Conservation (phyloP, 129 eudicot species). For the Saposhnikovia divaricata region DNA sequence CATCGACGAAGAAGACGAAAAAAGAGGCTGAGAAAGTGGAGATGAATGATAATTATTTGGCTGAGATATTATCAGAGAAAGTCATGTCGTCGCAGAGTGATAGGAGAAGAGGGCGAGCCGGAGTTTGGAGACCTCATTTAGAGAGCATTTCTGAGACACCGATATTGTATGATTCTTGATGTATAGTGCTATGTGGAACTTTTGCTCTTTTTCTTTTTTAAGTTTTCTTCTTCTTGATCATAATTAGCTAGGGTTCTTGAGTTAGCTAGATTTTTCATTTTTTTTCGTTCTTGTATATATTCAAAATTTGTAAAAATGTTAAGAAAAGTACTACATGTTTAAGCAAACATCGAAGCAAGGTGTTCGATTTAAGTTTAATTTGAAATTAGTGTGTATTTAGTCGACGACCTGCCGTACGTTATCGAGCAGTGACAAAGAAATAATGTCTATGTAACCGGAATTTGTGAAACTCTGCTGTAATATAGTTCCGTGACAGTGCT, state of each 20-base stretch:
- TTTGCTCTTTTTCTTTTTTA: not conserved
- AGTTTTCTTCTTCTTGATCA: not conserved
- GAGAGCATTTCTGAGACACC: conserved; percentile 78
- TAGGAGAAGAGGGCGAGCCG: conserved; percentile 35
- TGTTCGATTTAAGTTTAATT: not conserved
- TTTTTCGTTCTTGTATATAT: conserved; percentile 12
- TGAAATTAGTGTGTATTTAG: no score
- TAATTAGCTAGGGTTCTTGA: not conserved
- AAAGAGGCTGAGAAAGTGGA: conserved; percentile 5
- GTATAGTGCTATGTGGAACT: no score
- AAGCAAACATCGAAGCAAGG: not conserved
- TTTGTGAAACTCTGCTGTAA: not conserved
- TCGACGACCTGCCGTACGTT: no score
- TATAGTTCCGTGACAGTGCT: no score
- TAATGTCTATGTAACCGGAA: not conserved
- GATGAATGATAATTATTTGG: conserved; percentile 54
- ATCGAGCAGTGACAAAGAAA: no score
- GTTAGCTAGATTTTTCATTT: not conserved
- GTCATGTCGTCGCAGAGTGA: conserved; percentile 43
- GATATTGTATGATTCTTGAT: conserved; percentile 11
- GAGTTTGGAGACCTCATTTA: conserved; percentile 84
- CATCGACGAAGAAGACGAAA: conserved; percentile 29
- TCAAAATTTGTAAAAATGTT: not conserved
- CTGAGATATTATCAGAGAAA: conserved; percentile 69
- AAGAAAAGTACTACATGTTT: not conserved